These are phyloP conservation scores for Vachellia pachyceras DNA, from an alignment of 306 rosid genomes.

Conservation along the genomic window DNA sequence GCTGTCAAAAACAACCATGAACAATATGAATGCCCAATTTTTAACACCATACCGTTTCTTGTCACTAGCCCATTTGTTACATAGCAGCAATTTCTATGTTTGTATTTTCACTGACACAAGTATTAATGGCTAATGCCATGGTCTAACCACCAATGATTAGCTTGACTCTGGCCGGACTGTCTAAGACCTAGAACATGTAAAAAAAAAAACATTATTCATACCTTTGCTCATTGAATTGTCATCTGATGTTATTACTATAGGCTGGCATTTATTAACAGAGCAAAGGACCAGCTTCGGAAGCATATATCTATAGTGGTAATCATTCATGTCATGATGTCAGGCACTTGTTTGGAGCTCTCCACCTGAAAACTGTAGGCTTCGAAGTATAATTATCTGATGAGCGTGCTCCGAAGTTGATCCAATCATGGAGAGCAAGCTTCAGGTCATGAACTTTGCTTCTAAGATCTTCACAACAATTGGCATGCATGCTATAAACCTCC, in stretches of 20 bases:
- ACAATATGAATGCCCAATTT: neutral
- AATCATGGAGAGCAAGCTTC: constrained; percentile 61
- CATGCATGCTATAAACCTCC: constrained; percentile 50
- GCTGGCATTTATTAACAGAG: neutral
- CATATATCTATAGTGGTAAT: constrained; percentile 4
- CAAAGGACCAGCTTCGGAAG: neutral
- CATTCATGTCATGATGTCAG: constrained; percentile 29
- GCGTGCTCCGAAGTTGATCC: constrained; percentile 43
- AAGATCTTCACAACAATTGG: constrained; percentile 57
- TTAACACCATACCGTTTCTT: neutral
- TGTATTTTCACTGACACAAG: neutral
- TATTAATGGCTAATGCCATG: neutral
- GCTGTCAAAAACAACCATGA: neutral
- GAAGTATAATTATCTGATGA: constrained; percentile 26
- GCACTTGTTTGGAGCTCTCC: constrained; percentile 58
- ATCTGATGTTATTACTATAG: neutral
- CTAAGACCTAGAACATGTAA: neutral
- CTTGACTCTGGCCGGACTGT: neutral
- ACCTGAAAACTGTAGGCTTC: constrained; percentile 32
- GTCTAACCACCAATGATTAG: neutral
- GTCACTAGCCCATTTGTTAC: too few relatives aligned
- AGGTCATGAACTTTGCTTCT: constrained; percentile 61
- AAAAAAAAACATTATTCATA: neutral
- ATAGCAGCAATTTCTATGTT: neutral
- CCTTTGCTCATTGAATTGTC: neutral